Base-by-base conservation (phyloP, 352 stramenopile species). In the Phytophthora melonis region DNA sequence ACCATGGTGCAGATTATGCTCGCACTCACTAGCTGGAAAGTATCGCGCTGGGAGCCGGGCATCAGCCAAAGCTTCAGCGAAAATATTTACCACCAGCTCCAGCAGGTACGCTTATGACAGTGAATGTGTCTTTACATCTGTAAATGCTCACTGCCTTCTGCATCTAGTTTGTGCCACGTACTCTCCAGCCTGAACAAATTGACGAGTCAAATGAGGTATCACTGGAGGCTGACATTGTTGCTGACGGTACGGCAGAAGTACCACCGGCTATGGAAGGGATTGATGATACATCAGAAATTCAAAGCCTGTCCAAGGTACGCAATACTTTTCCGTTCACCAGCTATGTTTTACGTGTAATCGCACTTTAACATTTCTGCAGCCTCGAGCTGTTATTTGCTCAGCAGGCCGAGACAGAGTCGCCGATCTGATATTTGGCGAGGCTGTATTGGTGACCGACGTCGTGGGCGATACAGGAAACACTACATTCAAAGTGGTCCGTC, bases 11-110 rank as follows among this genome's bases (percentile, higher is more conserved):
- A 78, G 9, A 79, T 78, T 18, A 45, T 92, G 16, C 68, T 88
- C 10, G 53, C 78, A 4, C 72, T 93, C 32, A 91, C 86, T 8
- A 78, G 84, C 6, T 91, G 83, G 84, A 93, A 91, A 49, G 45
- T 90, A 5, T 87, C 79, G 58, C 77, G 60, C 5, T 86, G 77
- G 81, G 45, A 72, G 11, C 64, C 63, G 18, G 43, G 32, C 3
- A 55, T 23, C 3, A 55, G 34, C 50, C 55, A 55, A 13, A 73
- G 57, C 13, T 66, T 64, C 16, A 74, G 57, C 30, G 81, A 88
- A 21, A 77, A 79, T 21, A 43, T 59, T n/a, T 79, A 78, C 36
- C 79, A 87, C 41, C 71, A 83, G 41, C 62, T 87, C 5, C 77
- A 78, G 8, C 58, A 79, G 77, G 79, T 84, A 64, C 58, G 13